These are phyloP conservation scores for Pelagophyceae sp. DNA, from an alignment of 352 stramenopile genomes.

Conservation along the genomic window DNA sequence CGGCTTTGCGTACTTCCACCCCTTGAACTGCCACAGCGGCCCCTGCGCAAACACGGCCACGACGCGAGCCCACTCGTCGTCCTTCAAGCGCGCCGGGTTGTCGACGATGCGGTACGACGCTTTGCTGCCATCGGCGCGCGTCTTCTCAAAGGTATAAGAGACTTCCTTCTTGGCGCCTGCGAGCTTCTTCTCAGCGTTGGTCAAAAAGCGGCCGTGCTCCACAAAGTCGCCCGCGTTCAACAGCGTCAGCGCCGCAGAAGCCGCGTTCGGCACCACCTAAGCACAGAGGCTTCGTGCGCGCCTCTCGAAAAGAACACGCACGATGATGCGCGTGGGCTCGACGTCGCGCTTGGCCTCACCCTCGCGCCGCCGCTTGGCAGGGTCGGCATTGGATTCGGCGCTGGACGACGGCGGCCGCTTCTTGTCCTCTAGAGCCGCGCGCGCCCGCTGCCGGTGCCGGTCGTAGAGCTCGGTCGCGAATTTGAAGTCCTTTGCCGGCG, in stretches of 20 bases:
- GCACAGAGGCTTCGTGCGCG: too few relatives aligned
- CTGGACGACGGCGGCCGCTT: constrained; percentile 25
- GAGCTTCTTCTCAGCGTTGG: constrained; percentile 70
- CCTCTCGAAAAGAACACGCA: too few relatives aligned
- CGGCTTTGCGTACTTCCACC: constrained; percentile 79
- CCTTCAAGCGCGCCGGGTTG: constrained; percentile 63
- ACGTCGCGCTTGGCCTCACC: not conserved
- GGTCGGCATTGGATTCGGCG: not conserved
- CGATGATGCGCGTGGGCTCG: constrained; percentile 53
- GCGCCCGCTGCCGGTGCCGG: not conserved
- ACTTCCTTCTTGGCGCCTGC: constrained; percentile 65
- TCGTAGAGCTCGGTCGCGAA: constrained; percentile 34
- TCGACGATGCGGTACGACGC: constrained; percentile 77
- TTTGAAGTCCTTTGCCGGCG: constrained; percentile 27
- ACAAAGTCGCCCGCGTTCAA: constrained; percentile 75
- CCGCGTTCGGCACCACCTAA: constrained; percentile 66
- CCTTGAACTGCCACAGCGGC: constrained; percentile 80
- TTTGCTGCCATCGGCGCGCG: constrained; percentile 56
- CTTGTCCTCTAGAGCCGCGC: not conserved
- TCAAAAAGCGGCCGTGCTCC: constrained; percentile 51
- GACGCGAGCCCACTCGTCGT: constrained; percentile 74
- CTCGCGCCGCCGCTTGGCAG: constrained; percentile 20
- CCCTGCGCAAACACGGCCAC: constrained; percentile 75
- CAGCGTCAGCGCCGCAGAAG: constrained; percentile 73
- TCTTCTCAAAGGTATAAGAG: constrained; percentile 64